phyloP scores from a whole-genome alignment of 1,284 basidiomycete species.

The Agroathelia rolfsii region DNA sequence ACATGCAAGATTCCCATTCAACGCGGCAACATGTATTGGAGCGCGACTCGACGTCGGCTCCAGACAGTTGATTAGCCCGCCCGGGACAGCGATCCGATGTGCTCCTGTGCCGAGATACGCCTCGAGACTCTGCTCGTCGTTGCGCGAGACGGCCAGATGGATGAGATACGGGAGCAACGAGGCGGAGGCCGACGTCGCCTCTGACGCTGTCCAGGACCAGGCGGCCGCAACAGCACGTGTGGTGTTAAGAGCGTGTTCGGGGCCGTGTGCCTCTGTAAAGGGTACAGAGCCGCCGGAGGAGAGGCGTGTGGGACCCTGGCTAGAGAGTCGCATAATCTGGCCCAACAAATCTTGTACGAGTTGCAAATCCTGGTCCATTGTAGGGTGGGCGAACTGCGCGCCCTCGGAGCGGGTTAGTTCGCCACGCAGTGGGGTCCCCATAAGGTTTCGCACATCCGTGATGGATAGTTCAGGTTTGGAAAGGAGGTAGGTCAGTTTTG shows the following conservation, averaged over 20 bases:
- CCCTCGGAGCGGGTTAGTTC: slow-evolving; percentile 59
- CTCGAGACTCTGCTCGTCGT: slow-evolving; percentile 52
- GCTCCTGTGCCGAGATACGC: slow-evolving; percentile 44
- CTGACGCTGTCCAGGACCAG: slow-evolving; percentile 69
- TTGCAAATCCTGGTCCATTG: slow-evolving; percentile 42
- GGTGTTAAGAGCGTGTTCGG: slow-evolving; percentile 24
- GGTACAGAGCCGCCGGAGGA: too few relatives aligned
- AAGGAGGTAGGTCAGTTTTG: slow-evolving; percentile 83
- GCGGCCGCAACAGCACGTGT: slow-evolving; percentile 50
- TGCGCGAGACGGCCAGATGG: slow-evolving; percentile 63
- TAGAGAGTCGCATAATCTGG: slow-evolving; percentile 57
- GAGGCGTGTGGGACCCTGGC: slow-evolving; percentile 31
- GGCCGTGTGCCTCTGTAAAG: too few relatives aligned
- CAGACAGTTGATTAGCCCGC: slow-evolving; percentile 61
- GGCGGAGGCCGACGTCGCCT: slow-evolving; percentile 56
- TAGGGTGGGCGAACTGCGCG: slow-evolving; percentile 28
- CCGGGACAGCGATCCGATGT: slow-evolving; percentile 38
- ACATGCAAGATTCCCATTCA: too few relatives aligned
- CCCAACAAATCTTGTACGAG: slow-evolving; percentile 54
- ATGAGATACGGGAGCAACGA: slow-evolving; percentile 67
- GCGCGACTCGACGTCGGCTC: slow-evolving; percentile 63
- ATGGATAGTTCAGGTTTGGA: slow-evolving; percentile 72
- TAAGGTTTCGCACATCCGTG: slow-evolving; percentile 65
- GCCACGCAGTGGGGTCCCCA: slow-evolving; percentile 74
- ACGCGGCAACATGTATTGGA: slow-evolving; percentile 73